Evolutionary conservation across 306 rosid genomes (phyloP).

Genomic region (Ochetophila trinervis): DNA sequence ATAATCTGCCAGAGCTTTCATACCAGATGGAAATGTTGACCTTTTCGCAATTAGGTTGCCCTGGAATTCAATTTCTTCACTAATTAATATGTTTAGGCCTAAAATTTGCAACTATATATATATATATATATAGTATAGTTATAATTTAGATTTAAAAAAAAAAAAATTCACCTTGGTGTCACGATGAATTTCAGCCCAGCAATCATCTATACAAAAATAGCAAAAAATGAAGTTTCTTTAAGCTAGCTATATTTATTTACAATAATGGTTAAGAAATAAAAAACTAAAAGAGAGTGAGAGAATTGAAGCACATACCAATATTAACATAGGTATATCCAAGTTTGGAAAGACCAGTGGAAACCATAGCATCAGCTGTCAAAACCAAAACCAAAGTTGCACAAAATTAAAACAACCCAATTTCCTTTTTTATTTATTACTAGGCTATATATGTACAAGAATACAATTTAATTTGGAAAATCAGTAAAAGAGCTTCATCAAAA

Average conservation of each 20-base stretch:
- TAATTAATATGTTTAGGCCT: neutral
- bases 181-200: slow-evolving; percentile 90
- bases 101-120: neutral
- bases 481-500: neutral
- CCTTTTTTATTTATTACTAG: too few species aligned
- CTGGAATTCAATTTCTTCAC: slow-evolving; percentile 28
- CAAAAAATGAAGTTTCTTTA: slow-evolving; percentile 6
- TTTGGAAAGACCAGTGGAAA: slow-evolving; percentile 80
- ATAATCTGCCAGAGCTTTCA: slow-evolving; percentile 85
- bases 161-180: slow-evolving; percentile 48
- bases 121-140: neutral
- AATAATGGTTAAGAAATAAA: neutral
- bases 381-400: neutral
- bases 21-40: slow-evolving; percentile 88
- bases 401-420: neutral
- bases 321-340: slow-evolving; percentile 87
- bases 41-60: slow-evolving; percentile 69
- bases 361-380: slow-evolving; percentile 85
- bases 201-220: slow-evolving; percentile 59
- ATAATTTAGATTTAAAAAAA: neutral
- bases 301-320: slow-evolving; percentile 42
- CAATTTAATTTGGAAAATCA: neutral
- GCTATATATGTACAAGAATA: too few species aligned
- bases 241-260: neutral
- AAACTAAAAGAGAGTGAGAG: neutral